Evolutionary conservation across 2,329 filamentous ascomycete genomes (phyloP).

Genomic region (Phialophora expanda): DNA sequence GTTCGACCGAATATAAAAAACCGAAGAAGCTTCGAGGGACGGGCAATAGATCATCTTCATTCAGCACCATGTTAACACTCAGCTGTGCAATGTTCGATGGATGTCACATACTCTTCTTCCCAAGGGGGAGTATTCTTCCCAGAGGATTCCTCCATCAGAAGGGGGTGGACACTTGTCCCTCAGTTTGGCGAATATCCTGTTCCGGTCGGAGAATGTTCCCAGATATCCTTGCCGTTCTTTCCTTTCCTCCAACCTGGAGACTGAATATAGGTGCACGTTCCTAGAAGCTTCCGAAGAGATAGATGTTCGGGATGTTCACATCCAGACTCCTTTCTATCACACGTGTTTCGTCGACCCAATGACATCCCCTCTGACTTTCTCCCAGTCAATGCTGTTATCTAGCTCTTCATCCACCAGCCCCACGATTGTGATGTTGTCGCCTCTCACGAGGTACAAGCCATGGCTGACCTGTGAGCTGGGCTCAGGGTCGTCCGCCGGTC

Average conservation of each 20-base stretch:
- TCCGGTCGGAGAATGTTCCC: not conserved
- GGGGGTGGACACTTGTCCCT: not conserved
- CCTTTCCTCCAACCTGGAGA: not conserved
- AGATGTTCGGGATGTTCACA: not conserved
- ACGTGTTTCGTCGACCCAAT: constrained; percentile 40
- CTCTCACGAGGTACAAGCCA: constrained; percentile 88
- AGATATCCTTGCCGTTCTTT: not conserved
- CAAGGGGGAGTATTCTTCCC: not conserved
- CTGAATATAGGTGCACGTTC: not conserved
- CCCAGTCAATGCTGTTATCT: constrained; percentile 91
- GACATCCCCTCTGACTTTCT: constrained; percentile 64
- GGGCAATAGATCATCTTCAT: not conserved
- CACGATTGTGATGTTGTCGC: constrained; percentile 90
- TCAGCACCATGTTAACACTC: constrained; percentile 7
- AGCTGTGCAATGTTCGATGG: not conserved
- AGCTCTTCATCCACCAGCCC: constrained; percentile 88
- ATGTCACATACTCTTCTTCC: constrained; percentile 18
- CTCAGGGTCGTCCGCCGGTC: constrained; percentile 80
- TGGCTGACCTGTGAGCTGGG: constrained; percentile 79
- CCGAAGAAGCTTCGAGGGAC: not conserved
- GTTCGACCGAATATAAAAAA: not conserved
- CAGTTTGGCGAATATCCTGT: not conserved
- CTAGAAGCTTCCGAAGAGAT: not conserved
- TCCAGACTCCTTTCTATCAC: constrained; percentile 26
- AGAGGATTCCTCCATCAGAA: not conserved